Percentiles rank a stretch among this genome's conserved stretches.
phyloP scores from a whole-genome alignment of 768 basidiomycete species.

The Lentinula detonsa region DNA sequence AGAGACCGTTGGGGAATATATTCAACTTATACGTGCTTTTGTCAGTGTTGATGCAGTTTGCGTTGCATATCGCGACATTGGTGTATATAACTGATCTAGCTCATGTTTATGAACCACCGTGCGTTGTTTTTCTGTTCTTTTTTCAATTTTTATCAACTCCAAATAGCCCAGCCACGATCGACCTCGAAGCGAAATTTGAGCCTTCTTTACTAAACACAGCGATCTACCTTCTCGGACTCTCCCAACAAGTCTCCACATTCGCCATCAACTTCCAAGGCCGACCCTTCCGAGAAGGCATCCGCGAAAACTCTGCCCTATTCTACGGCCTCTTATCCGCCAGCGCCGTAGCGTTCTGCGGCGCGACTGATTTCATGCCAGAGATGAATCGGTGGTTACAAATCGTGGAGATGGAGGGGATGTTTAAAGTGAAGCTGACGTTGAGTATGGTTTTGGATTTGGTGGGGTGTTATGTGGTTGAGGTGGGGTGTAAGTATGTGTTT shows the following conservation, averaged over 20 bases:
- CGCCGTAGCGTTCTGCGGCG: conserved; percentile 87
- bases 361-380: conserved; percentile 94
- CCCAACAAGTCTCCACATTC: conserved; percentile 98
- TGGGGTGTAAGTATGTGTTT: conserved; percentile 77
- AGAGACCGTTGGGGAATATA: conserved; percentile 91
- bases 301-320: conserved; percentile 90
- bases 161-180: conserved; percentile 66
- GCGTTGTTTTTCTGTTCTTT: conserved; percentile 34
- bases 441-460: conserved; percentile 86
- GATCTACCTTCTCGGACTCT: conserved; percentile 91
- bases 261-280: conserved; percentile 99
- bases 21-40: conserved; percentile 95
- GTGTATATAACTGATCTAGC: conserved; percentile 91
- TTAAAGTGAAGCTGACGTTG: conserved; percentile 69
- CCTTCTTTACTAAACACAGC: conserved; percentile 94
- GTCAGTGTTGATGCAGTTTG: conserved; percentile 90
- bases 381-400: conserved; percentile 95
- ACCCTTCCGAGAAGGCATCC: conserved; percentile 96
- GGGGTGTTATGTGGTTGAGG: conserved; percentile 84
- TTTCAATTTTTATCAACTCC: no score
- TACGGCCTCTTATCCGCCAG: conserved; percentile 89
- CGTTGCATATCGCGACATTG: conserved; percentile 84
- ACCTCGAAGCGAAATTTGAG: conserved; percentile 95
- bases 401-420: conserved; percentile 82
- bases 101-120: conserved; percentile 72